Conservation (phyloP, 257 asterid genomes). For the Galeopsis tetrahit region DNA sequence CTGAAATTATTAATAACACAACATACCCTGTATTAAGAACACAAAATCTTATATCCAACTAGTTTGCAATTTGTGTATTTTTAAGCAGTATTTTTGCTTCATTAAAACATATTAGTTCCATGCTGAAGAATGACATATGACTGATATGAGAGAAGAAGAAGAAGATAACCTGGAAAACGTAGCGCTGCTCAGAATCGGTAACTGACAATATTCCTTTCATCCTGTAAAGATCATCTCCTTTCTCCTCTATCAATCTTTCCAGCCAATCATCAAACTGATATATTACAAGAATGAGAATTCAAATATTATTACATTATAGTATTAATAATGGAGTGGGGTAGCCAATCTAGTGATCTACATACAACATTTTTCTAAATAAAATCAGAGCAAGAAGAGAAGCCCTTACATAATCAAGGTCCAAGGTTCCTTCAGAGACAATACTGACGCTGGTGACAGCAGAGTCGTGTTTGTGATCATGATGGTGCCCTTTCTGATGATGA, state of each 20-base stretch:
- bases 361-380: constrained; percentile 5
- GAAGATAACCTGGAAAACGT: constrained; percentile 77
- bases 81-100: too few relatives aligned
- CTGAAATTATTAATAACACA: constrained; percentile 40
- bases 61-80: too few relatives aligned
- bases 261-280: constrained; percentile 94
- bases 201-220: constrained; percentile 92
- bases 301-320: neutral
- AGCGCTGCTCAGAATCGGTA: constrained; percentile 75
- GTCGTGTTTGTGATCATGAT: constrained; percentile 76
- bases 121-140: neutral
- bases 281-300: constrained; percentile 23
- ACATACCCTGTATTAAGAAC: neutral
- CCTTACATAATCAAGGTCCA: constrained; percentile 90
- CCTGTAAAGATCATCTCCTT: constrained; percentile 89
- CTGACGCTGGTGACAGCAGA: constrained; percentile 93
- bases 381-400: constrained; percentile 25
- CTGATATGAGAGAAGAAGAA: too few relatives aligned
- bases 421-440: constrained; percentile 85
- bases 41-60: too few relatives aligned
- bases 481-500: constrained; percentile 69
- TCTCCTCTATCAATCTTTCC: constrained; percentile 84
- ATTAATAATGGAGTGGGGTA: neutral
- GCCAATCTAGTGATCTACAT: neutral
- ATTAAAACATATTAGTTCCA: neutral